These are phyloP conservation scores for Digitaria exilis DNA, from an alignment of 202 grass and related monocot genomes.

Conservation along the genomic window DNA sequence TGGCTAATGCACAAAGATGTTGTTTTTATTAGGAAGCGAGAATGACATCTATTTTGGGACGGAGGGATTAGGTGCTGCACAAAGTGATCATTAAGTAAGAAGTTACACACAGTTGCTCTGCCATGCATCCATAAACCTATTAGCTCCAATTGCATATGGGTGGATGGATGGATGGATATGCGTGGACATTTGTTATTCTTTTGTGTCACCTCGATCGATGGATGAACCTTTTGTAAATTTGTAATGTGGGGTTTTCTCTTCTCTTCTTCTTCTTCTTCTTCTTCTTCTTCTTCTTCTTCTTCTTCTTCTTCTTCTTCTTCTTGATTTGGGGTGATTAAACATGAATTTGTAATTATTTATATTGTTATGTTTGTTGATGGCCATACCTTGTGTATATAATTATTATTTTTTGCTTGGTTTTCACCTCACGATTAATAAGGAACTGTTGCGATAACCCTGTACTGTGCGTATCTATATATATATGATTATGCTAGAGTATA, in stretches of 20 bases:
- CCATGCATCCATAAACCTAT: slow-evolving; percentile 21
- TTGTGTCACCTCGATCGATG: slow-evolving; percentile 39
- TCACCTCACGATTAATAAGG: neutral
- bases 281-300: too few relatives aligned
- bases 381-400: slow-evolving; percentile 16
- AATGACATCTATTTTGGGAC: too few relatives aligned
- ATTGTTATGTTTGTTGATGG: slow-evolving; percentile 41
- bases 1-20: too few relatives aligned
- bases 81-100: slow-evolving; percentile 32
- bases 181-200: slow-evolving; percentile 82
- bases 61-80: slow-evolving; percentile 42
- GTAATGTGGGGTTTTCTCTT: slow-evolving; percentile 34
- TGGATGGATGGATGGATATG: slow-evolving; percentile 4
- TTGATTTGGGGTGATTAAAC: slow-evolving; percentile 48
- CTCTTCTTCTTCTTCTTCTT: too few relatives aligned
- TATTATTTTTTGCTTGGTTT: neutral
- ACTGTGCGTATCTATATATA: too few relatives aligned
- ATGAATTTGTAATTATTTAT: slow-evolving; percentile 74
- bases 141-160: slow-evolving; percentile 14
- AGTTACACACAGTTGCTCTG: slow-evolving; percentile 7
- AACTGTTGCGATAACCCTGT: too few relatives aligned
- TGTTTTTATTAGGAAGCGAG: too few relatives aligned
- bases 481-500: too few relatives aligned
- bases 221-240: slow-evolving; percentile 54
- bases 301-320: too few relatives aligned